Conservation (phyloP, 1,284 basidiomycete species). For the Calocybe gambosa region DNA sequence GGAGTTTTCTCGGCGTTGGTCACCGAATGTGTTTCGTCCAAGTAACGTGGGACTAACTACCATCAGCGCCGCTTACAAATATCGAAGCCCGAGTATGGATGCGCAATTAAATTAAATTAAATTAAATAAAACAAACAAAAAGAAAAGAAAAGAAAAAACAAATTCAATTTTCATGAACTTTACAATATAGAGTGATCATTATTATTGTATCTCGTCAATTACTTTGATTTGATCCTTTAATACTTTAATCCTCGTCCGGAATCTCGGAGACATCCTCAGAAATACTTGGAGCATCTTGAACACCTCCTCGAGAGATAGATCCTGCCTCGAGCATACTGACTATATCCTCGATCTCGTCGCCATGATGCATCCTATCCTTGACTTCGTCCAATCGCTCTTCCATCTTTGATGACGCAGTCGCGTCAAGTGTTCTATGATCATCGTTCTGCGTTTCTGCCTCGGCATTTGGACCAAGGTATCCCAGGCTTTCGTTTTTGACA, state of each 20-base stretch:
- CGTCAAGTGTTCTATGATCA: conserved; percentile 3
- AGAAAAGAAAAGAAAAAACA: no score
- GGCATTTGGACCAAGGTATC: neutral
- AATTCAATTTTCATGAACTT: no score
- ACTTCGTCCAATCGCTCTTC: conserved; percentile 17
- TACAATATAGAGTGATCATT: no score
- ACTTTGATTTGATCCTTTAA: no score
- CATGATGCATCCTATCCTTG: conserved; percentile 11
- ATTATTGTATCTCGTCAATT: no score
- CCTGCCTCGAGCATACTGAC: conserved; percentile 55
- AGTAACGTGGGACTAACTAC: no score
- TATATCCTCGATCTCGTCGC: conserved; percentile 50
- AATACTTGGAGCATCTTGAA: conserved; percentile 38
- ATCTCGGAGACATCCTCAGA: conserved; percentile 45
- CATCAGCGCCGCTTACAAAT: neutral
- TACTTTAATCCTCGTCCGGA: conserved; percentile 29
- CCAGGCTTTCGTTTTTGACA: neutral
- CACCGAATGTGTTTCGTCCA: neutral
- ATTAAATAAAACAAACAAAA: no score
- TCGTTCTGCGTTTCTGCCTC: conserved; percentile 1
- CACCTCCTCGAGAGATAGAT: conserved; percentile 29
- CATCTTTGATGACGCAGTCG: conserved; percentile 14
- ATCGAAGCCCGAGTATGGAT: no score
- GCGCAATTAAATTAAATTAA: no score
- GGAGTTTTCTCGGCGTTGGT: neutral